These are phyloP conservation scores for Limonomyces culmigenus DNA, from an alignment of 1,284 basidiomycete genomes.

Conservation along the genomic window DNA sequence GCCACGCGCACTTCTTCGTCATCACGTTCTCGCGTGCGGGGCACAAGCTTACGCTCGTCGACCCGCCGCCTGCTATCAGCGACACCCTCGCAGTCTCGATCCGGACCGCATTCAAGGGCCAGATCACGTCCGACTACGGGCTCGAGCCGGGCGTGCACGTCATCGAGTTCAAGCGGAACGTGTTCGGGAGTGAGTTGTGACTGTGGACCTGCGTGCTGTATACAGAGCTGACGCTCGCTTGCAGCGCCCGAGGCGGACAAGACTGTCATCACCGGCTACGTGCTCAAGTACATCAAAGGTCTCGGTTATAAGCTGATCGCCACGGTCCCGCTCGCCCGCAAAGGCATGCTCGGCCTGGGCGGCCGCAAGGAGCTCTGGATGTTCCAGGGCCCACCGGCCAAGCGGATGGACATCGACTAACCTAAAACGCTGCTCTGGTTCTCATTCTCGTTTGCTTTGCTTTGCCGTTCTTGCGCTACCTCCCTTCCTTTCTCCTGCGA, in stretches of 20 bases:
- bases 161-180: conserved; percentile 25
- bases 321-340: conserved; percentile 23
- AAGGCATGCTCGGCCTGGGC: conserved; percentile 21
- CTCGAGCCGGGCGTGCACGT: conserved; percentile 31
- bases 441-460: too few species aligned
- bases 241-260: conserved; percentile 13
- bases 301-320: conserved; percentile 29
- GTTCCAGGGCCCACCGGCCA: conserved; percentile 16
- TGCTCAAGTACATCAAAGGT: conserved; percentile 22
- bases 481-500: too few species aligned
- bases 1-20: conserved; percentile 37
- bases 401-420: not conserved
- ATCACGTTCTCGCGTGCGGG: conserved; percentile 40
- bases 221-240: not conserved
- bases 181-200: conserved; percentile 19
- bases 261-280: conserved; percentile 22
- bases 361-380: conserved; percentile 31
- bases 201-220: not conserved
- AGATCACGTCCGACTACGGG: conserved; percentile 28
- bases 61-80: conserved; percentile 25
- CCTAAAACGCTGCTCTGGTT: too few species aligned
- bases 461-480: too few species aligned
- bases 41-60: conserved; percentile 36
- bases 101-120: conserved; percentile 24
- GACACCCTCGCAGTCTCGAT: conserved; percentile 13